Base-by-base conservation (phyloP, 2,329 filamentous ascomycete genomes). In the Neopestalotiopsis sp. region DNA sequence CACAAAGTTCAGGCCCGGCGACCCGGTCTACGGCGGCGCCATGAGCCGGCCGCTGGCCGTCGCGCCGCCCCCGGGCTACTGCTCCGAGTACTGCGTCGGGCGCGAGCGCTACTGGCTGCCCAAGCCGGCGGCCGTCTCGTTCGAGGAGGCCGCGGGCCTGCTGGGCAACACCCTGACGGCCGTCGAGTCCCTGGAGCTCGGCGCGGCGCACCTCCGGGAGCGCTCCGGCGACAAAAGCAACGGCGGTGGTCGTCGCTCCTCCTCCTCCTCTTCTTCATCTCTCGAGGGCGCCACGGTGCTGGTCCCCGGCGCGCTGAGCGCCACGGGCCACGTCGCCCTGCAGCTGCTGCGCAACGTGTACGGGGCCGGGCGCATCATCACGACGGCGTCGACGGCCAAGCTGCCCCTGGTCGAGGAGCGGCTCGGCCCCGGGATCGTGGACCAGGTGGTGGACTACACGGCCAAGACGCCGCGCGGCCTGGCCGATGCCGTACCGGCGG, bases 381-480 rank as follows among this genome's bases (percentile, higher is more conserved):
- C 85, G 0, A 87, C 86, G 0, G 85, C 86, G 0, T 88, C 86
- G 4, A 87, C 86, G 28, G 70, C 80, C 10, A 89, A 89, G 75
- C 68, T 89, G 40, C 70, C 77, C 0, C 78, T 83, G 28, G 83
- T 87, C 0, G 80, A 82, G 57, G 71, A 81, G 68, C 72, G 78
- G 42, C 75, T 85, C 34, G 34, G 34, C 0, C 80, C 82, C 0
- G 83, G 82, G 0, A 76, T 84, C 5, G 82, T 87, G 1, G 86
- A 87, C 74, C 79, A 86, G 70, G 75, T 88, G 32, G 77, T 88
- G 69, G 86, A 89, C 73, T 89, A 89, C 75, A 82, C 69, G 14
- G 53, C 79, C 67, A 82, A 76, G 58, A 74, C 80, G 40, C 76
- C 24, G 24, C 24, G 24, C 24, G 24, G 82, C 5, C 74, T 86